These are phyloP conservation scores for Theileria sp. DNA, from an alignment of 169 alveolate species.

Conservation along the genomic window DNA sequence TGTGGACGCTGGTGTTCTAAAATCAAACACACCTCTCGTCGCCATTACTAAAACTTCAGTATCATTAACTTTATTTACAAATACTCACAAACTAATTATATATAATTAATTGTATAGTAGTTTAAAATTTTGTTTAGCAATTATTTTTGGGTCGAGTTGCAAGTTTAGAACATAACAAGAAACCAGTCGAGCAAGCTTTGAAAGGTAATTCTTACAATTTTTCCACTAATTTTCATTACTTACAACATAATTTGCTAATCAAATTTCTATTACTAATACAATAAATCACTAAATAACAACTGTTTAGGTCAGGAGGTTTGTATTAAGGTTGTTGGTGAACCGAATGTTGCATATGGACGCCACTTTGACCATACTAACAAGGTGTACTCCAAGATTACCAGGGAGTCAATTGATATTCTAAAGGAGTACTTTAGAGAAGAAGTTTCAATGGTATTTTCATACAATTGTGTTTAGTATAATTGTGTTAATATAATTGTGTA, in stretches of 20 bases:
- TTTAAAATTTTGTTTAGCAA: constrained; percentile 16
- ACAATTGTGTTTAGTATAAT: no score
- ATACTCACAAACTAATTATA: no score
- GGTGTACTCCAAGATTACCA: constrained; percentile 85
- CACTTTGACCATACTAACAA: constrained; percentile 90
- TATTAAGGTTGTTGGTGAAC: constrained; percentile 85
- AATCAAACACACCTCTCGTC: constrained; percentile 92
- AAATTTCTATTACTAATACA: neutral
- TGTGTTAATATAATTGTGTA: neutral
- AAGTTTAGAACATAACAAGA: constrained; percentile 91
- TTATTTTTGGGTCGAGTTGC: constrained; percentile 93
- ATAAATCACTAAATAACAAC: neutral
- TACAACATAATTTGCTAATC: neutral
- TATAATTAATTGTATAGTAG: neutral
- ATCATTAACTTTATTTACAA: neutral
- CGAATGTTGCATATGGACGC: constrained; percentile 90
- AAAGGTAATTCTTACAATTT: constrained; percentile 68
- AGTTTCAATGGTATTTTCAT: constrained; percentile 70
- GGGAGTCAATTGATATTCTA: constrained; percentile 92
- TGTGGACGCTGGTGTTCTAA: constrained; percentile 90
- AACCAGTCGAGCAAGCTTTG: constrained; percentile 88
- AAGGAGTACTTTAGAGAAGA: constrained; percentile 94
- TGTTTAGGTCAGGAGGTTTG: constrained; percentile 83
- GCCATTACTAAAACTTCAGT: constrained; percentile 84
- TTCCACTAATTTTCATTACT: neutral